Base-by-base conservation (phyloP, 225 moss, liverwort and hornwort genomes). In the Physcomitrellopsis africana region DNA sequence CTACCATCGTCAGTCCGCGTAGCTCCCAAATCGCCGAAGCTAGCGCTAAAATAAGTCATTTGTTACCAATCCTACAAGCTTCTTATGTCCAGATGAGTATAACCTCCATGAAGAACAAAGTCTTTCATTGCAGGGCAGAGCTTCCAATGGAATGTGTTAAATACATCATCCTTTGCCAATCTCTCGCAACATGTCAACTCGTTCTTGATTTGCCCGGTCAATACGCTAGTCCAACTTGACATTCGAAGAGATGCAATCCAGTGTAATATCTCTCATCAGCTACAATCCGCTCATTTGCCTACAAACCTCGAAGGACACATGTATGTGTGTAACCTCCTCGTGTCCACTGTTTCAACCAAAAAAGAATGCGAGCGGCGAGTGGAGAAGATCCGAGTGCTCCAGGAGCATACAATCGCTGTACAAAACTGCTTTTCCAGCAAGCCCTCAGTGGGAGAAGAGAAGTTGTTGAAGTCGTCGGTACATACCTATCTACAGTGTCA, bases 381-480 rank as follows among this genome's bases (percentile, higher is more conserved):
- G 70, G 42, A 73, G 65, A 73, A 63, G 15, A 42, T 66, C 63
- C 61, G 22, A 20, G 68, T 24, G 71, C 32, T 56, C 63, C 44
- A 27, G 18, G 47, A 72, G 76, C 76, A 51, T 48, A 12, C 58
- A 73, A 76, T 86, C 70, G 66, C 86, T 86, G 77, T 86, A 82
- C 86, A 86, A 80, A 86, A 86, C 66, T 82, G 77, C 67, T 76
- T 80, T 73, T 79, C 76, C 73, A 51, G 45, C 16, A 18, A 16
- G 3, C 52, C 60, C 60, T 68, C 18, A 13, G 11, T 20, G 51
- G 53, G 65, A 45, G 46, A 49, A 42, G 55, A 49, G 42, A 54
- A 59, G 13, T 49, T 67, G 65, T 54, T 41, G 32, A 65, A 65
- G 64, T 20, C 63, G 46, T 9, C n/a, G 67, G 13, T 54, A 26